Percentiles rank a stretch among this genome's conserved stretches.
Evolutionary conservation across 2,329 filamentous ascomycete species (phyloP).

Genomic region (Penicillium italicum): DNA sequence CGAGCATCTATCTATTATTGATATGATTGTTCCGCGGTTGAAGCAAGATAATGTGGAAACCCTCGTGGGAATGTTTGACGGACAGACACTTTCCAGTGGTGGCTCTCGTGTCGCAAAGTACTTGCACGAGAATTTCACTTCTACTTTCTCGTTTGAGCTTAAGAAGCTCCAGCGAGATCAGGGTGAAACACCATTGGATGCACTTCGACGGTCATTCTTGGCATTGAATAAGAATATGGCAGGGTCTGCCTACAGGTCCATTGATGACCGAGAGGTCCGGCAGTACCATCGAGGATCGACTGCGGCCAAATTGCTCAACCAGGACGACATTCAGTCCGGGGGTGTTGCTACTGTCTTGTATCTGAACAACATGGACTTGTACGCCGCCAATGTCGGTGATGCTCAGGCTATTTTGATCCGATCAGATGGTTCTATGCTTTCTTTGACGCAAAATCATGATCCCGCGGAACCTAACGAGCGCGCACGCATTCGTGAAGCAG

Average conservation of each 20-base stretch:
- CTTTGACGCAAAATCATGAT: slow-evolving; percentile 88
- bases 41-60: slow-evolving; percentile 86
- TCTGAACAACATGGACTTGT: slow-evolving; percentile 82
- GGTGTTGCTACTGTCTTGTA: slow-evolving; percentile 91
- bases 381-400: slow-evolving; percentile 92
- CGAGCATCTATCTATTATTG: slow-evolving; percentile 91
- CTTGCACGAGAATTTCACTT: slow-evolving; percentile 90
- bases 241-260: slow-evolving; percentile 73
- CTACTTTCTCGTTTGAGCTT: slow-evolving; percentile 77
- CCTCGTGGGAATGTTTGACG: slow-evolving; percentile 92
- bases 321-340: slow-evolving; percentile 85
- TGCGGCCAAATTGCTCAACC: slow-evolving; percentile 72
- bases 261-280: slow-evolving; percentile 65
- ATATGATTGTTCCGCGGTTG: slow-evolving; percentile 90
- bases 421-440: slow-evolving; percentile 75
- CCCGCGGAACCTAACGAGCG: slow-evolving; percentile 82
- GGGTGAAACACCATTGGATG: slow-evolving; percentile 75
- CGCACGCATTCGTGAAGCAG: slow-evolving; percentile 85
- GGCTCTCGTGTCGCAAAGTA: slow-evolving; percentile 97
- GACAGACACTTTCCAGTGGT: slow-evolving; percentile 79
- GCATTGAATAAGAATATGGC: slow-evolving; percentile 91
- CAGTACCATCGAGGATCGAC: slow-evolving; percentile 65
- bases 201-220: slow-evolving; percentile 80
- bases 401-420: slow-evolving; percentile 93
- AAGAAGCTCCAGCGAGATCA: slow-evolving; percentile 65